Percentiles rank a stretch among this genome's conserved stretches.
These are phyloP conservation scores for Neltuma alba DNA, from an alignment of 306 rosid genomes.

Conservation along the genomic window DNA sequence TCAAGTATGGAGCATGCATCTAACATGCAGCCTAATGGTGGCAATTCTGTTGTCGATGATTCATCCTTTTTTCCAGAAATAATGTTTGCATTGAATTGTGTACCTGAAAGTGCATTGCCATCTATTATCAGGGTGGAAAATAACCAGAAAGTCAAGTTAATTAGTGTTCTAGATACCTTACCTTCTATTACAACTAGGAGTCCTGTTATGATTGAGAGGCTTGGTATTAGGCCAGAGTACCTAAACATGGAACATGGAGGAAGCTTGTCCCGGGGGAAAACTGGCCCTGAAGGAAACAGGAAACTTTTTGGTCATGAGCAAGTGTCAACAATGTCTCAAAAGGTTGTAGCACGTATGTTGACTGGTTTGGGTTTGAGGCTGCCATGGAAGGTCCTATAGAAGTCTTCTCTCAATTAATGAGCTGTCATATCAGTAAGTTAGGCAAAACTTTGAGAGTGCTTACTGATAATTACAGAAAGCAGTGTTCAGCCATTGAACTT, in stretches of 20 bases:
- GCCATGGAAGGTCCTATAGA: conserved; percentile 79
- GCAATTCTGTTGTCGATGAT: conserved; percentile 48
- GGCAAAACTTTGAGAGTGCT: conserved; percentile 77
- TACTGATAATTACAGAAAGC: conserved; percentile 81
- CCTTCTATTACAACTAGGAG: conserved; percentile 61
- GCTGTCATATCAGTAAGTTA: conserved; percentile 63
- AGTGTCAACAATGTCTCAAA: conserved; percentile 63
- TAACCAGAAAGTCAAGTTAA: conserved; percentile 51
- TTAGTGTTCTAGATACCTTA: conserved; percentile 75
- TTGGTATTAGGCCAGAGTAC: conserved; percentile 71
- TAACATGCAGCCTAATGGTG: conserved; percentile 52
- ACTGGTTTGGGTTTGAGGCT: conserved; percentile 74
- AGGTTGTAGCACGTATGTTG: conserved; percentile 69
- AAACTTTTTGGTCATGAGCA: conserved; percentile 67
- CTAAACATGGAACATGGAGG: conserved; percentile 66
- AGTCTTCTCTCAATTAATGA: conserved; percentile 75
- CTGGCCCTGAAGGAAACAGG: conserved; percentile 58
- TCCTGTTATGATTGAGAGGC: conserved; percentile 82
- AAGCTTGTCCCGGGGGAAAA: conserved; percentile 50
- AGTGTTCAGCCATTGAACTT: conserved; percentile 80
- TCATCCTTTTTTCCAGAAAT: conserved; percentile 71
- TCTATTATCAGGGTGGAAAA: conserved; percentile 46
- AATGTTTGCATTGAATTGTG: conserved; percentile 67
- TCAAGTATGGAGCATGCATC: conserved; percentile 46
- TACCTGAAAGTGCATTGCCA: conserved; percentile 88